Evolutionary conservation across 1,284 basidiomycete genomes (phyloP), one percentile per base, ranked within the genome.

Genomic region (Irpex rosettiformis): DNA sequence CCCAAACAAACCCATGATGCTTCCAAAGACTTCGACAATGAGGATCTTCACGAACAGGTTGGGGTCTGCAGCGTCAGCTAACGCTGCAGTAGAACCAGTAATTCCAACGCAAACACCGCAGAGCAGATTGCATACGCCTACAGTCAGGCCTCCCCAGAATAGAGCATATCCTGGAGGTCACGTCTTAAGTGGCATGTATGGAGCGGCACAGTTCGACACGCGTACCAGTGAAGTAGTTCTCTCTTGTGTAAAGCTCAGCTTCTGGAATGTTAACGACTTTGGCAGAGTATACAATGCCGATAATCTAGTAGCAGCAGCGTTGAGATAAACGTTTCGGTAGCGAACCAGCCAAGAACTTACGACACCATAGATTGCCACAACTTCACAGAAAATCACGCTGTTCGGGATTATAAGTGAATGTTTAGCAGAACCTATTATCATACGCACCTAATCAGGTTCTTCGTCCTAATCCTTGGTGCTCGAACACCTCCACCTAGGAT

Each of bases 361-460:
- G 55, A 94, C 92, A 58, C 91, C 96, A 74, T 96, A 97, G 70
- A 97, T 97, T 61, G 94, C 95, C 22, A 97, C 94, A 65, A 98
- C 96, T 79, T 99, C 96, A 73, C 96, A 98, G 79, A 99, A 98
- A 72, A 99, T 98, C 78, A 99, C 96, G 64, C 94, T 96, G 67
- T n/a, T 33, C 25, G 55, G 10, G 21, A 54, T 28, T 40, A n/a
- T n/a, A n/a, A n/a, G n/a, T 13, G 53, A 29, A 27, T 27, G 43
- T 11, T 4, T 0, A 6, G 24, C 0, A 3, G 21, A 8, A 16
- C 11, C 4, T 2, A 29, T 13, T 7, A 10, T 11, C 28, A 29
- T 54, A 73, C 83, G 60, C 59, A 94, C 95, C 93, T 96, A 68
- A 98, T 98, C 72, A 99, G 75, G 73, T 99, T 99, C 83, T 99